Base-by-base conservation (phyloP, 108 stramenopile genomes). In the Cyclotella cryptica region DNA sequence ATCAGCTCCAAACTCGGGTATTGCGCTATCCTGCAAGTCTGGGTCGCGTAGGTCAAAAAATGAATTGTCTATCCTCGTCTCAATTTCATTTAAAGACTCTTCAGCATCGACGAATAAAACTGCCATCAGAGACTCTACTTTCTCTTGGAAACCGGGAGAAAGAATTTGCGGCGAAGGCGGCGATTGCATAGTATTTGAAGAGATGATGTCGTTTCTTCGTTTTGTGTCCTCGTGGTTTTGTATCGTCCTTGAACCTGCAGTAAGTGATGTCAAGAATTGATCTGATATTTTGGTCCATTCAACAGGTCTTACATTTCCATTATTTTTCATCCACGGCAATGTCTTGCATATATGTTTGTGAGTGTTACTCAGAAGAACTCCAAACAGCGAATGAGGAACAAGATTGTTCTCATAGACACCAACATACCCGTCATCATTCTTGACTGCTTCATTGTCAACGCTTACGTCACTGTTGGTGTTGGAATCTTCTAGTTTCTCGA, bases 1-100 rank as follows among this genome's bases (percentile, higher is more conserved):
- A 52, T 72, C 55, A 10, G 54, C 71, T 30, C 87, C 81, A 72
- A 91, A 91, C n/a, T 85, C 59, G 27, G 85, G 87, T 77, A 88
- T 84, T 44, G 66, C 57, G 14, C 30, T 40, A 42, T 21, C 26
- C 22, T 43, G 30, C 17, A 30, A 43, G 1, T 52, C 79, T 41
- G 61, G 74, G 3, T 76, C 68, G 47, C 13, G 61, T 15, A 65
- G 49, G 7, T 77, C 55, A 10, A 91, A 66, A 30, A 73, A 44
- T 13, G 65, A 45, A 26, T 88, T 75, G 53, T 87, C 71, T 72
- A 84, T 75, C 53, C 26, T 64, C n/a, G 15, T 73, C 42, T 80
- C 79, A 19, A 80, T 57, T 68, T 59, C 71, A 41, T 49, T 11
- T 41, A 81, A 51, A 8, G 57, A 57, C 8, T 71, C 80, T 40